Evolutionary conservation across 352 stramenopile genomes (phyloP), one percentile per base, ranked within the genome.

Genomic region (Pythium utonaiense): DNA sequence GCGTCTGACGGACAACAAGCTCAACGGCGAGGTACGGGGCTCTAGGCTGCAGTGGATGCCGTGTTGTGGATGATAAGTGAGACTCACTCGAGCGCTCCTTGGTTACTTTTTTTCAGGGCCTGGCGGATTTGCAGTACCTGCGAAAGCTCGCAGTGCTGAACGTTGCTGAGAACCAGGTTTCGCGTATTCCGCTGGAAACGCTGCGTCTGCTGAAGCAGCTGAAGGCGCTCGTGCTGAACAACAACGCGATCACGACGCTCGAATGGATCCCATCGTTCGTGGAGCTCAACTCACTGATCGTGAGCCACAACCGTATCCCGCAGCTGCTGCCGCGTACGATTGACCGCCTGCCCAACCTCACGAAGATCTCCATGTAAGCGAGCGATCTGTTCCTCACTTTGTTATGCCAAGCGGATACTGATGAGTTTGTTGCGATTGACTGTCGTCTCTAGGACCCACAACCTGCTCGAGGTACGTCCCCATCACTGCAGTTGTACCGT

Each of bases 111-210:
- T n/a, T n/a, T n/a, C 16, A 83, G 63, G 80, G 83, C 13, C 42
- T 93, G 33, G 71, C 70, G 0, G 79, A 93, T 65, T 71, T 93
- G 19, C 74, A 88, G 57, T 66, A 88, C 41, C 70, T 91, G 6
- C 88, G 88, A 69, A 90, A 93, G 70, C 75, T 93, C 24, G 79
- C 89, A 54, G 89, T 88, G 49, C 64, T 93, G 48, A 93, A 93
- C 48, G 77, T 74, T 14, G 77, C 78, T 12, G 77, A 91, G 57
- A 93, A 93, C 74, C 70, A 84, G 34, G 70, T 93, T 5, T 75
- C 82, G 53, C 83, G 86, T 16, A 83, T 95, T 28, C 74, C 80
- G 9, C 68, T 78, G 27, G 82, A 92, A 30, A 81, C 82, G 54
- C 57, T 95, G 61, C 78, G 81, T 34, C 76, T 89, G 27, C 55